Conservation (phyloP, 306 rosid species). For the Acacia melanoxylon region DNA sequence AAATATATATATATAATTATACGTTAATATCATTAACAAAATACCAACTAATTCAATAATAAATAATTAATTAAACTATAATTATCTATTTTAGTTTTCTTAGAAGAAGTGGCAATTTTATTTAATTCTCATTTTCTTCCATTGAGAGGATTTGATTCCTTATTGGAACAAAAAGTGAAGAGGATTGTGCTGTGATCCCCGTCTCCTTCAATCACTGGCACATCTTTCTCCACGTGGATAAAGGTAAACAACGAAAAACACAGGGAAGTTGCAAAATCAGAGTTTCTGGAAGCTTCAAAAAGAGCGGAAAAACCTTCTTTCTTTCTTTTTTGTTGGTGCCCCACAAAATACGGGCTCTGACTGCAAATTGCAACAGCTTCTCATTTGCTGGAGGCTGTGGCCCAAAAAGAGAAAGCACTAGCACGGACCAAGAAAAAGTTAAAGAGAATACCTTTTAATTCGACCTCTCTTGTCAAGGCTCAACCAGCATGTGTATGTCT, state of each 20-base stretch:
- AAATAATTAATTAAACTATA: too few species aligned
- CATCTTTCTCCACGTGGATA: neutral
- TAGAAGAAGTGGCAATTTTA: too few species aligned
- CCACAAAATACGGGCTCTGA: neutral
- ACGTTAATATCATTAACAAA: too few species aligned
- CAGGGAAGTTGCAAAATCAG: neutral
- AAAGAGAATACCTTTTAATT: neutral
- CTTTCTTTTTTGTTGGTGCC: neutral
- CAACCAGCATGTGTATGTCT: neutral
- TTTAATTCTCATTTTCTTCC: too few species aligned
- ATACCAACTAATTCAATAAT: too few species aligned
- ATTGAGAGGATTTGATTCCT: too few species aligned
- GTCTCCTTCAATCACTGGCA: neutral
- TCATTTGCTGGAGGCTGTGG: neutral
- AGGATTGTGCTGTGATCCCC: neutral
- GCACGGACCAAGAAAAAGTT: neutral
- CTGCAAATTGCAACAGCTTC: neutral
- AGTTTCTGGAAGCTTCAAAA: neutral
- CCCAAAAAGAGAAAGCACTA: neutral
- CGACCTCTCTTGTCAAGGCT: neutral
- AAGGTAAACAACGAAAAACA: neutral
- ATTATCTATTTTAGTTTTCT: too few species aligned
- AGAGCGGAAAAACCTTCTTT: accelerated
- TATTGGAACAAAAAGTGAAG: neutral
- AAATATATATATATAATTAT: too few species aligned